Evolutionary conservation across 768 basidiomycete species (phyloP).

Genomic region (Kwoniella sp.): DNA sequence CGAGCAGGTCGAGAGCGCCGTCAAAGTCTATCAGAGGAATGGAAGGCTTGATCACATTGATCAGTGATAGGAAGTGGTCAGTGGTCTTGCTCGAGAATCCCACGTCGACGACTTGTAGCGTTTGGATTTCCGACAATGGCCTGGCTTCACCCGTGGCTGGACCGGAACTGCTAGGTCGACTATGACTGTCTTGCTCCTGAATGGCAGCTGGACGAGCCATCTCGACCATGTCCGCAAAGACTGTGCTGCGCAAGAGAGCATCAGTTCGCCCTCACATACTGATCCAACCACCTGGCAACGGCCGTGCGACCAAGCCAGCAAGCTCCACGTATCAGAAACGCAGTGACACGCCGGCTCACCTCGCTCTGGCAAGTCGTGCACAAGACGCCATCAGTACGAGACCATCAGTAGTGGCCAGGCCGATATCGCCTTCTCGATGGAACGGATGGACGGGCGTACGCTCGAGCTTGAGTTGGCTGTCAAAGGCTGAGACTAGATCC

Average conservation of each 20-base stretch:
- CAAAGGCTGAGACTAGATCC: too few species aligned
- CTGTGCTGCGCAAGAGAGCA: neutral
- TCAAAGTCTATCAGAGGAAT: neutral
- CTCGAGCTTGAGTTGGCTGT: too few species aligned
- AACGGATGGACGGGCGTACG: constrained; percentile 6
- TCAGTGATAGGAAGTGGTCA: constrained; percentile 5
- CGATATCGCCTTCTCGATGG: neutral
- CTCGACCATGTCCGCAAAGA: constrained; percentile 4
- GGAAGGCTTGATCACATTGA: constrained; percentile 1
- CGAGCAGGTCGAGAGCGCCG: neutral
- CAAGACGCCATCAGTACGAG: neutral
- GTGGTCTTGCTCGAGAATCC: too few species aligned
- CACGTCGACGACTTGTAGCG: too few species aligned
- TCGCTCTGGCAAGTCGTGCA: neutral
- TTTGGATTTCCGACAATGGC: too few species aligned
- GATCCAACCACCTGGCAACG: neutral
- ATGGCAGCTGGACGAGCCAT: neutral
- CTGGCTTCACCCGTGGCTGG: too few species aligned
- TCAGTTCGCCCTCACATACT: neutral
- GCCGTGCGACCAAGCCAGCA: too few species aligned
- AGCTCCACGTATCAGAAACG: too few species aligned
- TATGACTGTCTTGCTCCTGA: neutral
- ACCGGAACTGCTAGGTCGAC: neutral
- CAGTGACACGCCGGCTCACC: neutral
- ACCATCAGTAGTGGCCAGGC: neutral